Evolutionary conservation across 768 basidiomycete species (phyloP), one percentile per base, ranked within the genome.

Genomic region (Sistotremastrum suecicum): DNA sequence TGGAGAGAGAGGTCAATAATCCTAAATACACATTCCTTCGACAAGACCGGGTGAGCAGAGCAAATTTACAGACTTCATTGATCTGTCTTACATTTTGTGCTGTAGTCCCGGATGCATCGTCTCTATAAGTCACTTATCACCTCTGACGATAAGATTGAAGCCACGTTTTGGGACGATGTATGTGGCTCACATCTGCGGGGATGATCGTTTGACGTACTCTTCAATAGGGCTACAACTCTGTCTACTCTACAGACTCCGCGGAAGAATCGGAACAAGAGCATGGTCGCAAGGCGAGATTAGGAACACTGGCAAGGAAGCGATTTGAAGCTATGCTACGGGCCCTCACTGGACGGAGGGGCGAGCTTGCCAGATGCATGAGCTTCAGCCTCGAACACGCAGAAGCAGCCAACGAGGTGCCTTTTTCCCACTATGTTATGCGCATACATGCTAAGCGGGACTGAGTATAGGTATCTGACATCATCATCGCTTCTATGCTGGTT

Each of bases 371-470:
- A 28, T 90, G 86, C 50, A 99, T 98, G 95, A 76, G 83, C n/a
- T 98, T 98, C 58, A 87, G 90, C 51, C 69, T 99, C 38, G 89
- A 92, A 59, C 90, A 94, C 56, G 94, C 92, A 1, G 94, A 98
- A 62, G 91, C 91, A 11, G 90, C 92, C 11, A 78, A 82, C 46
- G 92, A 95, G 70, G 92, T 90, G 54, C 48, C 59, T 48, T 2
- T 61, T 6, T 43, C 36, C 29, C 35, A 42, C 12, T 50, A 43
- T 46, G 33, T 54, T 44, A 5, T 12, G 35, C 34, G 30, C 41
- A 45, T 20, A 30, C 41, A 34, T 45, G 3, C 28, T 33, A 34
- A 34, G n/a, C 44, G 35, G n/a, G 28, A 11, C 41, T 30, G 35
- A 30, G 29, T 32, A 3, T 51, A 97, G 92, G 76, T 99, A 34